Evolutionary conservation across 306 rosid genomes (phyloP).

Genomic region (Sechiopsis laciniata): DNA sequence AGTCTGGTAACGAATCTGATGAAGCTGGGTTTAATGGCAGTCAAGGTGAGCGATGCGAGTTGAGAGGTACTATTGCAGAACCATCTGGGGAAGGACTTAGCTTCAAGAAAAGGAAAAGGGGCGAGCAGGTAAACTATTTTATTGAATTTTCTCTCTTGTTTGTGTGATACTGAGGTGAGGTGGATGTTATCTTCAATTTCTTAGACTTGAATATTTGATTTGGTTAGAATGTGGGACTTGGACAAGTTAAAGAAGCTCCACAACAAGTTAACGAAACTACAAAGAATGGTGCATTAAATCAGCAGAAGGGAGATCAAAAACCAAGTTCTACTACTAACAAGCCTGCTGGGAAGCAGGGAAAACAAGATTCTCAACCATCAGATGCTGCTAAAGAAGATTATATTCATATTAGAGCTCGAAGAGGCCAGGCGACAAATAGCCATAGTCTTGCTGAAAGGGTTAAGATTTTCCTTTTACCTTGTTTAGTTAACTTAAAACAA

Average conservation of each 20-base stretch:
- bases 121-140: constrained; percentile 46
- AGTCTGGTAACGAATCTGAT: constrained; percentile 58
- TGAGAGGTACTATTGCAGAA: constrained; percentile 51
- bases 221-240: constrained; percentile 53
- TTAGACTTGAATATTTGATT: constrained; percentile 24
- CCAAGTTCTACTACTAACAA: constrained; percentile 45
- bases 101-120: constrained; percentile 84
- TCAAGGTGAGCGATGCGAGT: constrained; percentile 44
- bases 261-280: constrained; percentile 40
- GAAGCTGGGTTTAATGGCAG: constrained; percentile 59
- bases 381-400: constrained; percentile 82
- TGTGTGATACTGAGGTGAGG: not conserved
- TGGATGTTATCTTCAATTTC: constrained; percentile 2
- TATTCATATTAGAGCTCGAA: constrained; percentile 88
- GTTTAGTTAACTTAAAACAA: not conserved
- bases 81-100: constrained; percentile 47
- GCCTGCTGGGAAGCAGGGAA: constrained; percentile 53
- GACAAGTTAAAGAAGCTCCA: constrained; percentile 39
- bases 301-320: constrained; percentile 26
- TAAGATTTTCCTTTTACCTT: constrained; percentile 24
- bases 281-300: constrained; percentile 41
- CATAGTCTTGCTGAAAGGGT: constrained; percentile 99
- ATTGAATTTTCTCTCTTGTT: not conserved
- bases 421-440: constrained; percentile 99
- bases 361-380: constrained; percentile 68